A percentile compares a stretch with the other conserved stretches of the same genome.
These are phyloP conservation scores for Lichenothelia convexa DNA, from an alignment of 495 filamentous ascomycete genomes.

Conservation along the genomic window DNA sequence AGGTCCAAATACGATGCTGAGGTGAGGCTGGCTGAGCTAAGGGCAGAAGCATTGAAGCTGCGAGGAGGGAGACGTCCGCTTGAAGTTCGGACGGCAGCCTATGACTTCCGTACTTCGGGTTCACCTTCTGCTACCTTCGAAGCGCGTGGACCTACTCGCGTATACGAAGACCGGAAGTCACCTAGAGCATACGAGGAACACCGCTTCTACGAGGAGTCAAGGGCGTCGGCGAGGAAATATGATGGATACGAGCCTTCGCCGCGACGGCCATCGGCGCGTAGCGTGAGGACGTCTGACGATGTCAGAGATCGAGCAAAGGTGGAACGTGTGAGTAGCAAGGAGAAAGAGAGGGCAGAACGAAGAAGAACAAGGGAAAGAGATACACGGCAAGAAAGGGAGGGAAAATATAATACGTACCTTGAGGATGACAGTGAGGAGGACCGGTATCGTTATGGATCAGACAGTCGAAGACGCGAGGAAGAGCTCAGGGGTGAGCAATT, in stretches of 20 bases:
- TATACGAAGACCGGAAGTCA: slow-evolving; percentile 14
- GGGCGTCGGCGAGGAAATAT: slow-evolving; percentile 10
- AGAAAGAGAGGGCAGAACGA: slow-evolving; percentile 8
- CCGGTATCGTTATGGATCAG: slow-evolving; percentile 7
- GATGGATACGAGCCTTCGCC: slow-evolving; percentile 15
- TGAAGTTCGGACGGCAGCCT: slow-evolving; percentile 9
- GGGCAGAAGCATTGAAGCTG: slow-evolving; percentile 30
- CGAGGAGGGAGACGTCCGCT: slow-evolving; percentile 17
- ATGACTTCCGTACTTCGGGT: slow-evolving; percentile 10
- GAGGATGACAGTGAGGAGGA: slow-evolving; percentile 10
- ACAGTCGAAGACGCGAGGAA: slow-evolving; percentile 4
- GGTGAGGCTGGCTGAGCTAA: slow-evolving; percentile 41
- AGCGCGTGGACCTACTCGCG: slow-evolving; percentile 4
- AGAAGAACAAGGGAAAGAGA: slow-evolving; percentile 13
- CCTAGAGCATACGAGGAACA: slow-evolving; percentile 10
- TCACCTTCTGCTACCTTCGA: slow-evolving; percentile 8
- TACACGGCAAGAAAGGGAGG: slow-evolving; percentile 8
- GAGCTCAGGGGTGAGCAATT: not conserved
- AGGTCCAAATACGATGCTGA: slow-evolving; percentile 62
- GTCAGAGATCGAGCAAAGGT: slow-evolving; percentile 6
- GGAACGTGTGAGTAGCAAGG: too few species aligned
- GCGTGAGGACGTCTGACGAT: slow-evolving; percentile 1
- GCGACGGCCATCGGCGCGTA: slow-evolving; percentile 1
- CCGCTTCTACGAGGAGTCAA: slow-evolving; percentile 9
- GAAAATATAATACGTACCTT: slow-evolving; percentile 7